Percentiles rank a stretch among this genome's conserved stretches.
These are phyloP conservation scores for Cryphonectria carpinicola DNA, from an alignment of 2,329 filamentous ascomycete species.

Conservation along the genomic window DNA sequence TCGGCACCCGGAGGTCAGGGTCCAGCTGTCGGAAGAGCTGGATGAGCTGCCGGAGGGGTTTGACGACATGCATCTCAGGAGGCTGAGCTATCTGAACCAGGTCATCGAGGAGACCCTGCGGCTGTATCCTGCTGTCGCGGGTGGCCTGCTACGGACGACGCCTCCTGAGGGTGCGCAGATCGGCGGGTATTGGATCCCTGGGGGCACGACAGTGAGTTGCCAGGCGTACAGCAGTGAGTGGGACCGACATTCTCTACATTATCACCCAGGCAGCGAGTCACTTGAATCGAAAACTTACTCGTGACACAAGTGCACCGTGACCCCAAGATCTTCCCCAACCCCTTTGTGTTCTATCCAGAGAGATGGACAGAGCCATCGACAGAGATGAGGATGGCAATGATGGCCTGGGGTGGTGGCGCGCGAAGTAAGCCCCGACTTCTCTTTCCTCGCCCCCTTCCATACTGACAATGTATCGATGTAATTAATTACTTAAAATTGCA, in stretches of 20 bases:
- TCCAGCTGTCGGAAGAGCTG: conserved; percentile 42
- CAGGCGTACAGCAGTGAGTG: conserved; percentile 45
- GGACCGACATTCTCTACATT: background rate
- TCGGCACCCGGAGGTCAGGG: conserved; percentile 36
- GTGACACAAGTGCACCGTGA: conserved; percentile 46
- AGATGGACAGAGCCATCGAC: conserved; percentile 42
- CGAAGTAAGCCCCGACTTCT: conserved; percentile 31
- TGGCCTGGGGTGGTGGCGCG: conserved; percentile 37
- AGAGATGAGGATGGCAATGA: conserved; percentile 35
- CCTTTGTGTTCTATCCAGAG: conserved; percentile 41
- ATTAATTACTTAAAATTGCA: background rate
- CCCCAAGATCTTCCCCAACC: conserved; percentile 44
- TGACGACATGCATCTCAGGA: conserved; percentile 39
- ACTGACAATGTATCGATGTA: background rate
- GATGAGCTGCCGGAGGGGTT: conserved; percentile 38
- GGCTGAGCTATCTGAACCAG: conserved; percentile 45
- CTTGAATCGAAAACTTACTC: background rate
- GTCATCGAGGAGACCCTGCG: conserved; percentile 52
- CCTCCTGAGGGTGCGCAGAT: conserved; percentile 45
- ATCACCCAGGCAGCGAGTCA: background rate
- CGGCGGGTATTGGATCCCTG: conserved; percentile 44
- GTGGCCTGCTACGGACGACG: conserved; percentile 44
- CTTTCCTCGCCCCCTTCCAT: background rate
- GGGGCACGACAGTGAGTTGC: conserved; percentile 44
- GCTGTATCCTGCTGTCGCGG: conserved; percentile 46